Evolutionary conservation across 306 rosid genomes (phyloP), one percentile per base, ranked within the genome.

Genomic region (Medicago arabica): DNA sequence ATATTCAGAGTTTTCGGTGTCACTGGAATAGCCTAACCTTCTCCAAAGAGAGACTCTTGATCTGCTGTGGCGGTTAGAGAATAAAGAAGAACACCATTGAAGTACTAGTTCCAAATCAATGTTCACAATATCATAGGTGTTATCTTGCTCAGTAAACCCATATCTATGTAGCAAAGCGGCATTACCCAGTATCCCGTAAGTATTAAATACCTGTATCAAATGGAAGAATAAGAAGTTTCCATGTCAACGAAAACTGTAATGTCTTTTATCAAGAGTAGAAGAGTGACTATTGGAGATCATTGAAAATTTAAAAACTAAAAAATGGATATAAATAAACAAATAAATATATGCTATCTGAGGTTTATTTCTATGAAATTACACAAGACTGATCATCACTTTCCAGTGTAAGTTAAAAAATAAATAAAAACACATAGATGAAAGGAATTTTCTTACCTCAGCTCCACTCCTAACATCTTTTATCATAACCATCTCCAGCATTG

Each of bases 111-210:
- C 92, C 84, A 94, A 75, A 76, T 92, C 96, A 40, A 92, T 86
- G 87, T 94, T 94, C 47, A 92, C 93, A 49, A 94, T 92, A 80
- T 92, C 92, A 44, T 81, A 90, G 12, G 84, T 60, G 69, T 94
- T 94, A 74, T 92, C 81, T 55, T 87, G 88, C 87, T 92, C 98
- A 3, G 97, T 90, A 78, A 94, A 94, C 71, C 97, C 97, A 18
- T 92, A 94, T 82, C 98, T 86, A 75, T 94, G 95, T 76, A 94
- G 97, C 84, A 94, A 83, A 57, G 96, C 98, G 64, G 97, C 98
- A 75, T 94, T 94, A 18, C 97, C 95, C 85, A 86, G 8, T 51
- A 78, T 62, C n/a, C 98, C 97, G 3, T 94, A 94, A 28, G 97
- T 94, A 79, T 92, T 94, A 69, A 86, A 94, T 67, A 94, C 91